These are phyloP conservation scores for Albifimbria verrucaria DNA, from an alignment of 2,329 filamentous ascomycete species.

Conservation along the genomic window DNA sequence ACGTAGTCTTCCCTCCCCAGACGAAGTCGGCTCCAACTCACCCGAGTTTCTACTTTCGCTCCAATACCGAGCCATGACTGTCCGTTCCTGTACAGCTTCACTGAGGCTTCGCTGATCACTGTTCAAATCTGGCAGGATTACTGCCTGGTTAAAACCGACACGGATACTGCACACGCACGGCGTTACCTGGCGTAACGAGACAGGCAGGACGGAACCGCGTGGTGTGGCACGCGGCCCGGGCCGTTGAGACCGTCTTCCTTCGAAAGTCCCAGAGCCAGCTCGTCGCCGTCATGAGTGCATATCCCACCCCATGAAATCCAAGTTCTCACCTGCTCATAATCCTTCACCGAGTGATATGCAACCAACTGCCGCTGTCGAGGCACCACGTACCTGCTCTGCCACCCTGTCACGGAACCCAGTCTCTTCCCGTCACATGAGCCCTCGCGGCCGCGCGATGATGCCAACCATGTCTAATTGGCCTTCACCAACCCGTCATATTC, in stretches of 20 bases:
- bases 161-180: neutral
- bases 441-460: slow-evolving; percentile 17
- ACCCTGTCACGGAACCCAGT: slow-evolving; percentile 8
- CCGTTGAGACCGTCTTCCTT: slow-evolving; percentile 12
- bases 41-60: too few relatives aligned
- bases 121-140: neutral
- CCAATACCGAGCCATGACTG: too few relatives aligned
- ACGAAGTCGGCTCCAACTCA: too few relatives aligned
- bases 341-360: neutral
- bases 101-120: neutral
- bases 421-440: slow-evolving; percentile 21
- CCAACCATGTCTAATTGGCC: neutral
- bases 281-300: neutral
- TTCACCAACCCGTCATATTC: neutral
- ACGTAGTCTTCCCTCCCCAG: too few relatives aligned
- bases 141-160: neutral
- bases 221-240: slow-evolving; percentile 19
- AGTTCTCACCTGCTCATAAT: too few relatives aligned
- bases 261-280: neutral
- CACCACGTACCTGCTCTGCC: neutral
- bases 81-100: too few relatives aligned
- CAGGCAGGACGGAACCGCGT: neutral
- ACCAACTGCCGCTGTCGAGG: neutral
- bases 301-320: slow-evolving; percentile 7
- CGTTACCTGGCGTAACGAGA: neutral